Evolutionary conservation across 306 rosid species (phyloP), one percentile per base, ranked within the genome.

Genomic region (Sphenostylis stenocarpa): DNA sequence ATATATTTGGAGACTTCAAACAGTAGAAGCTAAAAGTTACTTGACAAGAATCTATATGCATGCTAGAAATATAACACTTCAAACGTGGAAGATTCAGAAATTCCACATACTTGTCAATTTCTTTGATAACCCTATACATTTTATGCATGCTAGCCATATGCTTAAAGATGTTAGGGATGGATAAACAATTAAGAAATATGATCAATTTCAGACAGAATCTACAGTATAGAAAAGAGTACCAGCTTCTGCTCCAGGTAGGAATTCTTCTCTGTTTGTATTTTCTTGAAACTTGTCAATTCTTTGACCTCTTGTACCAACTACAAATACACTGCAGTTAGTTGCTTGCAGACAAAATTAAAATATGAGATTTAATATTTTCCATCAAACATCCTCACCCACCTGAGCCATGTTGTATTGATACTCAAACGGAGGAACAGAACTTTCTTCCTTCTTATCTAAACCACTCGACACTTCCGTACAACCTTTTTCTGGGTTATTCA

Each of bases 281-380:
- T 16, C 66, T 77, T 85, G 76, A 85, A 89, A 72, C 72, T 84
- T 73, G 81, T 83, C 23, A 92, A 88, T 78, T 86, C 97, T 60
- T 83, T 70, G 36, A 90, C 85, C 84, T 92, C 97, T 77, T 86
- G 89, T 73, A 85, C 64, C 87, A 92, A 83, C 97, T 95, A 74
- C 51, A 79, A 31, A 77, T 23, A 63, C 73, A 76, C 17, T 21
- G 71, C 11, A 45, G 81, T 85, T 62, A 81, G 70, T 66, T 57
- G 7, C 36, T 69, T 64, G 76, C 34, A 72, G 38, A 82, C 55
- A 81, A 21, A 70, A 55, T 24, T 12, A 72, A 39, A 4, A 33
- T 31, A 80, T 41, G 13, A 63, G 13, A 56, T 49, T 69, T 71
- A 64, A 63, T 11, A 52, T 21, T 34, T 77, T 29, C 47, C 39